Evolutionary conservation across 2,329 filamentous ascomycete species (phyloP).

Genomic region (Rhytidhysteron rufulum): DNA sequence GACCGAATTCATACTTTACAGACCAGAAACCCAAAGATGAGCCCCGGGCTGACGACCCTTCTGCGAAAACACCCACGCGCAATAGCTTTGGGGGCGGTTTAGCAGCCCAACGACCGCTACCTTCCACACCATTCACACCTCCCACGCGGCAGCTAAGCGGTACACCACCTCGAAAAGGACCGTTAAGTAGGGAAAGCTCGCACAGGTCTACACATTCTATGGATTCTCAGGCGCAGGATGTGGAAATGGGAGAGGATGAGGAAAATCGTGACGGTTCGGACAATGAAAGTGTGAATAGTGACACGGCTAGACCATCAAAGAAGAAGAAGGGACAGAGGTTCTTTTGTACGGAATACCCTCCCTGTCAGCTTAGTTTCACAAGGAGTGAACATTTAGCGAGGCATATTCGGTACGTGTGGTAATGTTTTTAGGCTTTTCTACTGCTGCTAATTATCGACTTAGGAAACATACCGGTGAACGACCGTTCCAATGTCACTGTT

Average conservation of each 20-base stretch:
- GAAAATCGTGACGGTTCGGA: slow-evolving; percentile 54
- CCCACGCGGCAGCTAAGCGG: slow-evolving; percentile 45
- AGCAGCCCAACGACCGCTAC: slow-evolving; percentile 45
- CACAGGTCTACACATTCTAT: slow-evolving; percentile 59
- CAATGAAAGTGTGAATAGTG: slow-evolving; percentile 47
- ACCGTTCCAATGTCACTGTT: slow-evolving; percentile 95
- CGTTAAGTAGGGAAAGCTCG: slow-evolving; percentile 54
- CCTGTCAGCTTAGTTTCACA: slow-evolving; percentile 91
- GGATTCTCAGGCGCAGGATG: slow-evolving; percentile 60
- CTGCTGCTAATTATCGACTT: no score
- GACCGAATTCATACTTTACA: slow-evolving; percentile 40
- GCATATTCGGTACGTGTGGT: slow-evolving; percentile 71
- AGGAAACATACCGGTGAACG: slow-evolving; percentile 97
- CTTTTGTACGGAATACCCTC: slow-evolving; percentile 92
- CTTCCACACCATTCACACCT: slow-evolving; percentile 37
- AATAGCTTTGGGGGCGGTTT: slow-evolving; percentile 47
- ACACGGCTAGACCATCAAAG: slow-evolving; percentile 72
- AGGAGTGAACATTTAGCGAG: slow-evolving; percentile 91
- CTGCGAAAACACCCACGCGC: slow-evolving; percentile 62
- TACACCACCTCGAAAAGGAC: slow-evolving; percentile 34
- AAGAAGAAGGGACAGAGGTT: slow-evolving; percentile 98
- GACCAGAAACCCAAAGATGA: slow-evolving; percentile 34
- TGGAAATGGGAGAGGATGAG: slow-evolving; percentile 74
- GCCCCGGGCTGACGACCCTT: slow-evolving; percentile 34
- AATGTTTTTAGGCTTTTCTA: slow-evolving; percentile 5